A percentile compares a stretch with the other conserved stretches of the same genome.
These are phyloP conservation scores for Stachybotrys echinatus DNA, from an alignment of 2,329 filamentous ascomycete genomes.

Conservation along the genomic window DNA sequence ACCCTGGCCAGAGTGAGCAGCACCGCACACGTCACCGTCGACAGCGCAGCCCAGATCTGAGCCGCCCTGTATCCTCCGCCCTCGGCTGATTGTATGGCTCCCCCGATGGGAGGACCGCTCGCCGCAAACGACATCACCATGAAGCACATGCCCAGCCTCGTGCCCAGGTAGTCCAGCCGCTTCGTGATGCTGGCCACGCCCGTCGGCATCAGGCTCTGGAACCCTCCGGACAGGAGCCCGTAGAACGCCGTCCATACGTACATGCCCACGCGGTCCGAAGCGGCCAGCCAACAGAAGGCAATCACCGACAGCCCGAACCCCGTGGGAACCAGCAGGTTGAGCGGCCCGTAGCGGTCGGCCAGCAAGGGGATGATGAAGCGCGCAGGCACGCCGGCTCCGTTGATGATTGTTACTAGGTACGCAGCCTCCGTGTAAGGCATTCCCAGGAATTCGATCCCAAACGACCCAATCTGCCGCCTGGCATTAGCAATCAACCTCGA, in stretches of 20 bases:
- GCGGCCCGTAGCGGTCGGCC: conserved; percentile 48
- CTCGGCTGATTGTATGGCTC: conserved; percentile 39
- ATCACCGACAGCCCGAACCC: conserved; percentile 39
- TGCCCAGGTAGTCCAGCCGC: conserved; percentile 48
- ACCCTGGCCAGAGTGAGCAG: not conserved
- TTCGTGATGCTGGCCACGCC: conserved; percentile 37
- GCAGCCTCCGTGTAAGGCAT: not conserved
- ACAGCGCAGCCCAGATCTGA: conserved; percentile 36
- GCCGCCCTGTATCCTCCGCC: conserved; percentile 42
- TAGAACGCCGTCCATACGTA: conserved; percentile 61
- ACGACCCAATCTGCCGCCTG: conserved; percentile 43
- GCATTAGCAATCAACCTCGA: conserved; percentile 1
- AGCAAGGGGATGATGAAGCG: conserved; percentile 50
- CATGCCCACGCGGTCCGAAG: conserved; percentile 24
- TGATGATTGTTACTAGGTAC: conserved; percentile 34
- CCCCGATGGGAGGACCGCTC: conserved; percentile 49
- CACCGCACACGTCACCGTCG: not conserved
- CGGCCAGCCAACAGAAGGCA: conserved; percentile 49
- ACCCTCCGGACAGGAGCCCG: conserved; percentile 57
- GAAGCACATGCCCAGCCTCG: conserved; percentile 56
- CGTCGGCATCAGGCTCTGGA: conserved; percentile 63
- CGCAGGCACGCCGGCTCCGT: conserved; percentile 51
- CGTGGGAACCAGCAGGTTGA: conserved; percentile 50
- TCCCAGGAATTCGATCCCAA: conserved; percentile 46
- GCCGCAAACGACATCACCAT: conserved; percentile 49